Percentiles rank a stretch among this genome's conserved stretches.
Conservation (phyloP, 2,329 filamentous ascomycete genomes). For the Paecilomyces formosus region DNA sequence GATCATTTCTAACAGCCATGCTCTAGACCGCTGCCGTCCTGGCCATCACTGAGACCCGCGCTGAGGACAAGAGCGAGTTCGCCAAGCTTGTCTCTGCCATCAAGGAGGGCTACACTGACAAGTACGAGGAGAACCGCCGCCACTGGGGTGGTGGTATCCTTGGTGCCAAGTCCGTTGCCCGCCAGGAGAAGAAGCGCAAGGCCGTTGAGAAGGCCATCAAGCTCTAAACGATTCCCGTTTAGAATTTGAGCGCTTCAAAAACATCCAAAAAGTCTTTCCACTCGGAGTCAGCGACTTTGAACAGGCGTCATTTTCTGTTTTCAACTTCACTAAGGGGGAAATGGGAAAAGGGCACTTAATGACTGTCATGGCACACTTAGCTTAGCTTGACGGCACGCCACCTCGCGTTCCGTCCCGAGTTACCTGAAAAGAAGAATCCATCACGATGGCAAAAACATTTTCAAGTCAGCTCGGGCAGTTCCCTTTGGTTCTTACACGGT, state of each 20-base stretch:
- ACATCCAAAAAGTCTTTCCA: background rate
- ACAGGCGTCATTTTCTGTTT: slow-evolving; percentile 3
- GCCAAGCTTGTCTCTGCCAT: slow-evolving; percentile 92
- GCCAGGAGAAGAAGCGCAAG: slow-evolving; percentile 83
- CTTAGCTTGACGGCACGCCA: slow-evolving; percentile 21
- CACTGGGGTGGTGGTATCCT: slow-evolving; percentile 99
- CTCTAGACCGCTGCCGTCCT: slow-evolving; percentile 84
- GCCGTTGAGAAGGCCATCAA: slow-evolving; percentile 91
- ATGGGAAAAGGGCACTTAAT: slow-evolving; percentile 3
- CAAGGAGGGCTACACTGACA: slow-evolving; percentile 97
- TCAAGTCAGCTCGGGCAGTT: background rate
- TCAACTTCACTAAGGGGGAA: background rate
- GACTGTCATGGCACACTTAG: slow-evolving; percentile 24
- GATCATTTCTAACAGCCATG: slow-evolving; percentile 17
- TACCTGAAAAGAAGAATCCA: slow-evolving; percentile 9
- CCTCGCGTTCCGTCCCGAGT: slow-evolving; percentile 3
- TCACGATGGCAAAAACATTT: slow-evolving; percentile 11
- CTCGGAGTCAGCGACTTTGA: slow-evolving; percentile 12
- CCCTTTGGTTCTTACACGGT: slow-evolving; percentile 12
- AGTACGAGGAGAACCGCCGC: slow-evolving; percentile 83
- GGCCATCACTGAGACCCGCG: slow-evolving; percentile 90
- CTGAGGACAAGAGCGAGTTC: slow-evolving; percentile 97
- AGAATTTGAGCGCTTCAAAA: slow-evolving; percentile 4
- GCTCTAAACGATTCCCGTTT: slow-evolving; percentile 59
- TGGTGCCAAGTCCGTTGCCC: slow-evolving; percentile 82